Evolutionary conservation across 2,329 filamentous ascomycete species (phyloP).

Genomic region (Rhynchosporium secalis): DNA sequence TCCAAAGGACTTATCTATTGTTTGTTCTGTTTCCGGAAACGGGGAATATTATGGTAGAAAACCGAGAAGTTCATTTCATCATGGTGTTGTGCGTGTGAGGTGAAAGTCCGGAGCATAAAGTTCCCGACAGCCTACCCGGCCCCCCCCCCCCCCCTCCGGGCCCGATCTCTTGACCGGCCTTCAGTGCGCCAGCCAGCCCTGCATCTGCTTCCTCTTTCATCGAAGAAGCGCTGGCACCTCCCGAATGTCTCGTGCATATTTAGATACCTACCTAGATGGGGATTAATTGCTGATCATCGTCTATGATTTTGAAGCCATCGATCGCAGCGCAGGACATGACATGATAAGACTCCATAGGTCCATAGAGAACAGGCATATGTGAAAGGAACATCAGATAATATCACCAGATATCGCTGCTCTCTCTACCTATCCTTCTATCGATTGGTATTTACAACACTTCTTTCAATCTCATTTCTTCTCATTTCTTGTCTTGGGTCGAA

Average conservation of each 20-base stretch:
- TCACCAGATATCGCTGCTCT: not conserved
- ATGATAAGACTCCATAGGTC: not conserved
- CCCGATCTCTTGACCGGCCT: not conserved
- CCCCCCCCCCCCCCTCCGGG: not conserved
- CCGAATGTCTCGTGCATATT: not conserved
- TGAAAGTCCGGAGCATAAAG: constrained; percentile 5
- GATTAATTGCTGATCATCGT: too few relatives aligned
- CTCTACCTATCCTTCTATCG: not conserved
- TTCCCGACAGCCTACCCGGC: not conserved
- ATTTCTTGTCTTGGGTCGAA: not conserved
- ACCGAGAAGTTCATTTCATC: too few relatives aligned
- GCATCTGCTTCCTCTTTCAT: constrained; percentile 4
- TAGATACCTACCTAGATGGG: not conserved
- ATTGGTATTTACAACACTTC: too few relatives aligned
- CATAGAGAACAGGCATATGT: not conserved
- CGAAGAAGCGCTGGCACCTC: not conserved
- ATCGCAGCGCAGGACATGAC: not conserved
- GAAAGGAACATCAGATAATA: not conserved
- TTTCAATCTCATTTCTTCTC: too few relatives aligned
- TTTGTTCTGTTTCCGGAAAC: too few relatives aligned
- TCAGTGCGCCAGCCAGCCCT: not conserved
- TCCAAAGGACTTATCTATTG: too few relatives aligned
- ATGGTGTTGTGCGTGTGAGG: too few relatives aligned
- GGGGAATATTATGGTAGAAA: too few relatives aligned
- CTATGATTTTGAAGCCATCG: not conserved